Conservation (phyloP, 176 grass and related monocot genomes). For the Juncus inflexus region DNA sequence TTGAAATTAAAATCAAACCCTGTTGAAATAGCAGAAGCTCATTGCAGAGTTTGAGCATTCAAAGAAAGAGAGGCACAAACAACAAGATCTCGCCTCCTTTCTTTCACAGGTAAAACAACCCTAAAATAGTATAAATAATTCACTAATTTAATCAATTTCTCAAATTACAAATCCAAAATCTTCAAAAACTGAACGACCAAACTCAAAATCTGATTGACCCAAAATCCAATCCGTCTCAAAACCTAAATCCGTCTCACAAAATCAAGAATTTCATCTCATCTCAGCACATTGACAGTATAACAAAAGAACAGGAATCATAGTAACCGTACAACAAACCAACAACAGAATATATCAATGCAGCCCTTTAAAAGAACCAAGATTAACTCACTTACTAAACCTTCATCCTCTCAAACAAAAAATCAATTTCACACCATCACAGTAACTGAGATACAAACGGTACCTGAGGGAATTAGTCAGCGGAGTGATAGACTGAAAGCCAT, state of each 20-base stretch:
- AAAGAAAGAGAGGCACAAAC: conserved; percentile 46
- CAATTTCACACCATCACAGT: too few species aligned
- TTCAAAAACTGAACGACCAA: too few species aligned
- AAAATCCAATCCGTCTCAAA: too few species aligned
- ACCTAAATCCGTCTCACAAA: too few species aligned
- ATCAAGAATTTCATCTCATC: too few species aligned
- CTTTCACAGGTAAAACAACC: conserved; percentile 16
- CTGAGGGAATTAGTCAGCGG: conserved; percentile 20
- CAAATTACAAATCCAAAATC: too few species aligned
- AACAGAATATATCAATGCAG: not conserved
- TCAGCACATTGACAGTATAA: too few species aligned
- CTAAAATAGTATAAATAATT: not conserved
- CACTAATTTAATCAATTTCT: not conserved
- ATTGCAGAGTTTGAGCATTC: conserved; percentile 51
- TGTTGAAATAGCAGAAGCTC: conserved; percentile 58
- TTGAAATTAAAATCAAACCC: too few species aligned
- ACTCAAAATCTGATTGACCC: too few species aligned
- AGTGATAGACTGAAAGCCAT: conserved; percentile 1
- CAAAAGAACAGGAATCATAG: too few species aligned
- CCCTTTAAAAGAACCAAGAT: not conserved
- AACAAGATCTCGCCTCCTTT: conserved; percentile 24
- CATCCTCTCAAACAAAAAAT: not conserved
- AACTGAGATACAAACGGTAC: not conserved
- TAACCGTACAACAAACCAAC: too few species aligned
- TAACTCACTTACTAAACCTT: too few species aligned